phyloP scores from a whole-genome alignment of 352 stramenopile genomes.

The Globisporangium emineosum region DNA sequence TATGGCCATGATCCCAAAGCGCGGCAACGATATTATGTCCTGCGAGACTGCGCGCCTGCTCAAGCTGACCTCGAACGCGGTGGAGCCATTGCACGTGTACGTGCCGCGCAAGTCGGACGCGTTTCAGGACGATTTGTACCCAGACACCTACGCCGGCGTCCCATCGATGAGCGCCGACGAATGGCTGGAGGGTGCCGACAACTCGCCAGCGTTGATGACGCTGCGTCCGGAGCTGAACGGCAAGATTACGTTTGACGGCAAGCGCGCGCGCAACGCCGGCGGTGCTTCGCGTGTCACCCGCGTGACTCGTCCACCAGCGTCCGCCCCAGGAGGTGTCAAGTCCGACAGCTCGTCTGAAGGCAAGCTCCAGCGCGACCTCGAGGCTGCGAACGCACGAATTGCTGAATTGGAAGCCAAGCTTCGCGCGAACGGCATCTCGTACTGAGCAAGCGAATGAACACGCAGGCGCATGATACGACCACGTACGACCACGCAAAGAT shows the following conservation, averaged over 20 bases:
- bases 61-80: conserved; percentile 95
- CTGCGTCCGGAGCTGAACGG: conserved; percentile 89
- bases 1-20: conserved; percentile 99
- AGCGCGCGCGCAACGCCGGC: conserved; percentile 48
- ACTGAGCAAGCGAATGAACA: conserved; percentile 32
- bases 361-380: conserved; percentile 75
- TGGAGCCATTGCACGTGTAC: conserved; percentile 96
- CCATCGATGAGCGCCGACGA: conserved; percentile 95
- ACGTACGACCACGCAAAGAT: neutral
- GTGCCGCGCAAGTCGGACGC: conserved; percentile 98
- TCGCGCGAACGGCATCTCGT: conserved; percentile 69
- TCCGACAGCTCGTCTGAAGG: conserved; percentile 36
- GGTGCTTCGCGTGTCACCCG: conserved; percentile 35
- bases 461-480: neutral
- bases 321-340: conserved; percentile 11
- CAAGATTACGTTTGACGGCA: conserved; percentile 85
- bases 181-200: conserved; percentile 94
- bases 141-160: conserved; percentile 92
- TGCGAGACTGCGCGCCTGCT: conserved; percentile 96
- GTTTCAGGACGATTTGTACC: conserved; percentile 99
- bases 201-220: conserved; percentile 90
- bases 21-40: conserved; percentile 96
- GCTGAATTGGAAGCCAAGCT: conserved; percentile 67
- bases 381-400: conserved; percentile 81
- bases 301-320: conserved; percentile 31